A percentile compares a stretch with the other conserved stretches of the same genome.
phyloP scores from a whole-genome alignment of 805 yeast species.

The Schwanniomyces vanrijiae region DNA sequence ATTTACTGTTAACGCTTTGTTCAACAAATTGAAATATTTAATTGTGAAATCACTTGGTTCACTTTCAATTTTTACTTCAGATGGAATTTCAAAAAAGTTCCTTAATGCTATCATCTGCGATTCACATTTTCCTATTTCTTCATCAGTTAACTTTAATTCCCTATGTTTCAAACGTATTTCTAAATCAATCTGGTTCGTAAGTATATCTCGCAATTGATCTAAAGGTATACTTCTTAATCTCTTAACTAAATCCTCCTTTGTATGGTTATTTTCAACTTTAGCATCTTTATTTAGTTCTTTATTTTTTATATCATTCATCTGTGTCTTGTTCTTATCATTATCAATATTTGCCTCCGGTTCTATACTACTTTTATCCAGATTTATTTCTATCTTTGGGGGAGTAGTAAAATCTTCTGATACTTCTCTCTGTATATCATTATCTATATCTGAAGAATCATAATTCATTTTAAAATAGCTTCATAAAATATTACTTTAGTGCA shows the following conservation, averaged over 20 bases:
- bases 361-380: not conserved
- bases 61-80: constrained; percentile 35
- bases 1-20: constrained; percentile 31
- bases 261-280: not conserved
- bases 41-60: constrained; percentile 48
- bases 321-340: not conserved
- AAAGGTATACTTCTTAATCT: constrained; percentile 19
- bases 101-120: constrained; percentile 55
- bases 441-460: not conserved
- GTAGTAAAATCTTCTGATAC: not conserved
- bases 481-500: not conserved
- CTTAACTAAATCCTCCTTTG: constrained; percentile 8
- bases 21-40: constrained; percentile 40
- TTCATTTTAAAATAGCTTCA: not conserved
- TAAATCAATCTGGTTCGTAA: constrained; percentile 52
- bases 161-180: constrained; percentile 62
- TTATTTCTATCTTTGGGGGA: not conserved
- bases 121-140: constrained; percentile 58
- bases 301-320: not conserved
- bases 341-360: not conserved
- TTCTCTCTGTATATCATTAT: not conserved
- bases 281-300: not conserved
- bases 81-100: constrained; percentile 42
- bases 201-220: constrained; percentile 29
- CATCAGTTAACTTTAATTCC: constrained; percentile 50